A percentile compares a stretch with the other conserved stretches of the same genome.
These are phyloP conservation scores for Claviceps humidiphila DNA, from an alignment of 2,329 filamentous ascomycete species.

Conservation along the genomic window DNA sequence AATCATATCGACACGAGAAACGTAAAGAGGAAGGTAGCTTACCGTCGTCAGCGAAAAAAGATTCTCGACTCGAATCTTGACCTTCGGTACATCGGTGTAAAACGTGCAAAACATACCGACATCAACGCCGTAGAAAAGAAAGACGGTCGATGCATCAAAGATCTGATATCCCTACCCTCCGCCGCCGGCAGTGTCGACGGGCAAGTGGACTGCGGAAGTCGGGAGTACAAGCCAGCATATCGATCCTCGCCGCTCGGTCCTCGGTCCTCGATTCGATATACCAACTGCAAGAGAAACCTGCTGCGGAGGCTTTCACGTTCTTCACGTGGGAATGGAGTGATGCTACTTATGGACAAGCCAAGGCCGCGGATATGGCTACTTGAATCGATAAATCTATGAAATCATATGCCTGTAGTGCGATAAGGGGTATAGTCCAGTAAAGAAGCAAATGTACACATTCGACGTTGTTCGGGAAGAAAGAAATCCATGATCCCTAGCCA, in stretches of 20 bases:
- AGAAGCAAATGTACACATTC: background rate
- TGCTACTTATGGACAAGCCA: no score
- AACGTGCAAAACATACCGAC: constrained; percentile 28
- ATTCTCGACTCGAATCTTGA: background rate
- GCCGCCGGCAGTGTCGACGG: no score
- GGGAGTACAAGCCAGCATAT: no score
- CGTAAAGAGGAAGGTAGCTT: background rate
- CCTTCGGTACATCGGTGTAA: constrained; percentile 2
- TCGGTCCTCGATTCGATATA: no score
- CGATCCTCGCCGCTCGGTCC: no score
- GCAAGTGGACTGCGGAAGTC: no score
- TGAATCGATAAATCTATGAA: background rate
- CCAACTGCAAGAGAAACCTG: no score
- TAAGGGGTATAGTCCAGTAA: background rate
- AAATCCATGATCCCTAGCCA: background rate
- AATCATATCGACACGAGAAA: constrained; percentile 1
- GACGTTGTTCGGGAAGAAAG: background rate
- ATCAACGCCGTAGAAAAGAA: constrained; percentile 28
- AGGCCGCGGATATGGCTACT: background rate
- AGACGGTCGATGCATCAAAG: constrained; percentile 5
- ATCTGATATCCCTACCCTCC: no score
- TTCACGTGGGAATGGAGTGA: no score
- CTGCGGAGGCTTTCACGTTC: no score
- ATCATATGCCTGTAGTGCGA: background rate
- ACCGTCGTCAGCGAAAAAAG: background rate